Evolutionary conservation across 2,329 filamentous ascomycete genomes (phyloP), one percentile per base, ranked within the genome.

Genomic region (Catunica adiposa): DNA sequence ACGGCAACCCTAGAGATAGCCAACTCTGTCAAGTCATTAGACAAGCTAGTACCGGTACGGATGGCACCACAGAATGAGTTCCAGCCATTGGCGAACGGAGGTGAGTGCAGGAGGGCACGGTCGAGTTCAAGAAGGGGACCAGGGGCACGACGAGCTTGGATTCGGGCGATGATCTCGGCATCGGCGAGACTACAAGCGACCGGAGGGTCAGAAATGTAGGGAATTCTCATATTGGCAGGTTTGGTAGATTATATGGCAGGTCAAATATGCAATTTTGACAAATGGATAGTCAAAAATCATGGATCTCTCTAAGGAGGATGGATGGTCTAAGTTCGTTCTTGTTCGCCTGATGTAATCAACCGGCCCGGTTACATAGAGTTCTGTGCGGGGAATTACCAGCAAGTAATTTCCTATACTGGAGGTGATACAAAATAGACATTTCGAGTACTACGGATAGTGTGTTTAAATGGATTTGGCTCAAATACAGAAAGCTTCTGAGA

Each of bases 1-100:
- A 84, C 81, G 11, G 88, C 88, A 14, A 94, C 84, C 51, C 87
- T 78, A 63, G 80, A 87, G 62, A 94, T 89, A 61, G 85, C 83
- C 17, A 89, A 73, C 71, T 94, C 87, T 61, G 85, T 80, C 54
- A 88, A 64, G 61, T 77, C 73, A 51, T 72, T 74, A 3, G 68
- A 55, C 4, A 83, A 63, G 3, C 63, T 65, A 23, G 77, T 77
- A 60, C 69, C 68, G 44, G 77, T 79, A 60, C 80, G 75, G 34
- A 83, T 67, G 25, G 79, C 78, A 58, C 81, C 82, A 9, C 86
- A 73, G 66, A 86, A 82, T 11, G 71, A 69, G 70, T 85, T 86
- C 81, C 82, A 86, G 54, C 86, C 86, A 68, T 87, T 82, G 15
- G 86, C 85, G 1, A 90, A 77, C 17, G 80, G 70, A 1, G 84